phyloP scores from a whole-genome alignment of 192 early-diverging fungal species.

The Gonapodya sp. region DNA sequence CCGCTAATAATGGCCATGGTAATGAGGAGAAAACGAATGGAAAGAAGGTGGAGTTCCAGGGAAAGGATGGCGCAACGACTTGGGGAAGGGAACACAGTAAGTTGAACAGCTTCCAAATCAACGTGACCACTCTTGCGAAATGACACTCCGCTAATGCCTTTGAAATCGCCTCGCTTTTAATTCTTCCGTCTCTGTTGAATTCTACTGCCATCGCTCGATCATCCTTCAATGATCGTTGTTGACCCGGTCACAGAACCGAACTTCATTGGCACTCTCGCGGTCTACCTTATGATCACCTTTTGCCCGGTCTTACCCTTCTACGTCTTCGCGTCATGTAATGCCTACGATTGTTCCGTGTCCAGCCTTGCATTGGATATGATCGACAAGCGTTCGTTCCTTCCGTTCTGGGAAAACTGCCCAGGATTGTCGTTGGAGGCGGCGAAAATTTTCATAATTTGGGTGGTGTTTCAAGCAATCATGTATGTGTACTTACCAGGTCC shows the following conservation, averaged over 20 bases:
- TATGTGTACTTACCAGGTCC: slow-evolving; percentile 56
- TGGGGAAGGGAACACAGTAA: neutral
- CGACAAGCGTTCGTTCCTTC: slow-evolving; percentile 23
- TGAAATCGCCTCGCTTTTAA: too few species aligned
- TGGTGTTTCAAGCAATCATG: slow-evolving; percentile 56
- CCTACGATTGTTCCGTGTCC: slow-evolving; percentile 52
- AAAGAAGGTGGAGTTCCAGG: neutral
- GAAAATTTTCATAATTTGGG: slow-evolving; percentile 51
- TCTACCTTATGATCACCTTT: slow-evolving; percentile 40
- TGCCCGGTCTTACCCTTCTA: slow-evolving; percentile 59
- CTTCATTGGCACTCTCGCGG: neutral
- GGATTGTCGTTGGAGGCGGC: slow-evolving; percentile 33
- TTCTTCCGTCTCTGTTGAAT: neutral
- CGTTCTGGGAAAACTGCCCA: slow-evolving; percentile 29
- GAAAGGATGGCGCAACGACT: neutral
- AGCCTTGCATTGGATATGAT: slow-evolving; percentile 35
- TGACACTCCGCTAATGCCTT: too few species aligned
- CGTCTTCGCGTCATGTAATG: slow-evolving; percentile 56
- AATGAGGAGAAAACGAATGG: neutral
- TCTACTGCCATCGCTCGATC: neutral
- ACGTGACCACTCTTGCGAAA: too few species aligned
- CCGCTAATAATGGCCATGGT: neutral
- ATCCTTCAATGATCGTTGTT: neutral
- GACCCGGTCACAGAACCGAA: neutral
- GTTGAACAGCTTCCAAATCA: neutral